phyloP scores from a whole-genome alignment of 2,329 filamentous ascomycete genomes.

The Pseudogymnoascus sp. region DNA sequence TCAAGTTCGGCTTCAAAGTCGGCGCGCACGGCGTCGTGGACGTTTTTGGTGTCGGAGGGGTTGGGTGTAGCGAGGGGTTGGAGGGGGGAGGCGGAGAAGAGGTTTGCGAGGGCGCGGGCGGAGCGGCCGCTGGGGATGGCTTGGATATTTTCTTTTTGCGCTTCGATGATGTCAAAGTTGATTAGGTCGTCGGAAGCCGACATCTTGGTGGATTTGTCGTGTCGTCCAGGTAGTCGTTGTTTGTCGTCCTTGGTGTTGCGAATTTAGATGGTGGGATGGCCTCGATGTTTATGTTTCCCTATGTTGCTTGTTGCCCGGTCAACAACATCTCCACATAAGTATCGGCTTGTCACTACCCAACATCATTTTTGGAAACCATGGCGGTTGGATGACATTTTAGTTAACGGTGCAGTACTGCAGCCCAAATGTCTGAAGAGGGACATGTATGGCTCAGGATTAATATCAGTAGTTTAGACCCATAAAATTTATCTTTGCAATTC shows the following conservation, averaged over 20 bases:
- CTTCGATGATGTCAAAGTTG: constrained; percentile 88
- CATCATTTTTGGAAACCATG: not conserved
- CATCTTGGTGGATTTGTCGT: constrained; percentile 26
- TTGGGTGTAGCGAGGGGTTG: constrained; percentile 56
- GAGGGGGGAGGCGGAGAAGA: constrained; percentile 63
- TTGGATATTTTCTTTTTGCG: constrained; percentile 97
- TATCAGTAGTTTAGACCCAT: not conserved
- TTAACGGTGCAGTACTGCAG: not conserved
- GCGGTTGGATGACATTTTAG: not conserved
- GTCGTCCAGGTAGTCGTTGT: constrained; percentile 5
- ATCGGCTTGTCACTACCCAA: not conserved
- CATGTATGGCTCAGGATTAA: not conserved
- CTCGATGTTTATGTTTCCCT: constrained; percentile 1
- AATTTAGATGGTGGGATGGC: not conserved
- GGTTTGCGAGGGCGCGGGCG: constrained; percentile 77
- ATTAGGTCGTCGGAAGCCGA: constrained; percentile 52
- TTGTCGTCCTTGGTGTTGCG: constrained; percentile 12
- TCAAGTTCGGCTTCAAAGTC: constrained; percentile 82
- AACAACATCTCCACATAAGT: constrained; percentile 1
- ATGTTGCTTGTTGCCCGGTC: not conserved
- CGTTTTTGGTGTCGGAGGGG: constrained; percentile 65
- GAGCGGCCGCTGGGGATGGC: constrained; percentile 82
- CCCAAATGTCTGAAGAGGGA: not conserved
- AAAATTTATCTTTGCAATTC: not conserved
- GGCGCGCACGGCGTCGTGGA: constrained; percentile 72